phyloP scores from a whole-genome alignment of 2,329 filamentous ascomycete species.

The Ophiostoma himal-ulmi region DNA sequence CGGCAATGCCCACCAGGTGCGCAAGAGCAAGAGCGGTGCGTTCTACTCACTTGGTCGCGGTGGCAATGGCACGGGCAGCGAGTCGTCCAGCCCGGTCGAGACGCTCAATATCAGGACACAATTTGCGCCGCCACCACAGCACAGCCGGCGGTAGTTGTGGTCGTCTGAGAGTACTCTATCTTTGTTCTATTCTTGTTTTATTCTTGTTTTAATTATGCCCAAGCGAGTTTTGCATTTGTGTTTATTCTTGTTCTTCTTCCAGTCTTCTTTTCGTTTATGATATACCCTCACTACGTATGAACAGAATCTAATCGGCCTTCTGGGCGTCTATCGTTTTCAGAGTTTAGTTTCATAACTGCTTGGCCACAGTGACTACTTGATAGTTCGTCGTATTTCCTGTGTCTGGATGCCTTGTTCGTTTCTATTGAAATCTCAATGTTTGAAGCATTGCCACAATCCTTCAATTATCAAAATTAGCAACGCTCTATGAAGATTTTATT shows the following conservation, averaged over 20 bases:
- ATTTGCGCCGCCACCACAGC: not conserved
- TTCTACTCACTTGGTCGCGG: not conserved
- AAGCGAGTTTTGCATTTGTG: not conserved
- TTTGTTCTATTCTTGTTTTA: not conserved
- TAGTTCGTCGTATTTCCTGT: too few species aligned
- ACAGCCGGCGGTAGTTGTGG: not conserved
- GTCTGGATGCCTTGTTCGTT: too few species aligned
- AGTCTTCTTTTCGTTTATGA: too few species aligned
- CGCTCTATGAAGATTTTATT: too few species aligned
- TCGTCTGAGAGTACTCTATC: not conserved
- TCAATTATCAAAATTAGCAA: too few species aligned
- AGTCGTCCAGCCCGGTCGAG: not conserved
- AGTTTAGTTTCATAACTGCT: too few species aligned
- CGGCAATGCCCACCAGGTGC: not conserved
- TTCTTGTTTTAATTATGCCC: not conserved
- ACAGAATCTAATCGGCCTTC: too few species aligned
- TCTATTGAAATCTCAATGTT: too few species aligned
- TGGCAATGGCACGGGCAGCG: not conserved
- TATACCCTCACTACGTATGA: too few species aligned
- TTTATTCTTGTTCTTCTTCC: not conserved
- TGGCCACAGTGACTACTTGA: too few species aligned
- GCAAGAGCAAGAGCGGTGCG: slow-evolving; percentile 5
- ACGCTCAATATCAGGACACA: not conserved
- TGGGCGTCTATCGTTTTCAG: too few species aligned
- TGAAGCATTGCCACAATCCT: too few species aligned